Conservation (phyloP, 208 protist species). For the Trypanosoma conorhini region DNA sequence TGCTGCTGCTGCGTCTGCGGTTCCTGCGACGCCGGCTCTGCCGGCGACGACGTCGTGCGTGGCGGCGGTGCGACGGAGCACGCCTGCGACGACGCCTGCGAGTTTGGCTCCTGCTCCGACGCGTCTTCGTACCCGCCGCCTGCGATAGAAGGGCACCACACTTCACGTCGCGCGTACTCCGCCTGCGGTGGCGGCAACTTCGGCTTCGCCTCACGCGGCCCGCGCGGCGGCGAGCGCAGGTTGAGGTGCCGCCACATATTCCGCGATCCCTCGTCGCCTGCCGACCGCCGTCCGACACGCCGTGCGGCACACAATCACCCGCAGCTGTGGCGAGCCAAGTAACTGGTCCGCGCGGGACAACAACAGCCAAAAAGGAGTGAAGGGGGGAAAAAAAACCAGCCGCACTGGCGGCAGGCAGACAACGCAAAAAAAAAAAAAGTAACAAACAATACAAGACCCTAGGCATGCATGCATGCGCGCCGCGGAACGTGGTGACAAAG, state of each 20-base stretch:
- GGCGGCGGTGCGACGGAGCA: not conserved
- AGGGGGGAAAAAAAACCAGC: not conserved
- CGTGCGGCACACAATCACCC: not conserved
- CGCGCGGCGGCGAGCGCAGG: not conserved
- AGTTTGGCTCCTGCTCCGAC: conserved; percentile 1
- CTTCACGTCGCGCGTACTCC: not conserved
- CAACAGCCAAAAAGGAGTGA: not conserved
- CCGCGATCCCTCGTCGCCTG: not conserved
- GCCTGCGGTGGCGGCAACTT: not conserved
- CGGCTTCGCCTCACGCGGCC: not conserved
- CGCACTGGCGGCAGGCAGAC: not conserved
- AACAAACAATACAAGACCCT: not conserved
- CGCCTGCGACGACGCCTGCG: conserved; percentile 9
- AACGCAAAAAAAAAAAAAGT: not conserved
- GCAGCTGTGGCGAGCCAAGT: not conserved
- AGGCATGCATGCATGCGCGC: not conserved
- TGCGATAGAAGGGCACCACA: not conserved
- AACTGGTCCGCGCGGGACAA: not conserved
- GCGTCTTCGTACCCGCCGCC: not conserved
- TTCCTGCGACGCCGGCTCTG: conserved; percentile 1
- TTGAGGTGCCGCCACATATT: not conserved
- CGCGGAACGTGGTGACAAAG: no score
- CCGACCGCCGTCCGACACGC: not conserved
- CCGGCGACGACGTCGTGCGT: not conserved
- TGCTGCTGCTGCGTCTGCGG: not conserved